Percentiles rank a stretch among this genome's conserved stretches.
Evolutionary conservation across 2,329 filamentous ascomycete species (phyloP).

Genomic region (Epichloe sibirici): DNA sequence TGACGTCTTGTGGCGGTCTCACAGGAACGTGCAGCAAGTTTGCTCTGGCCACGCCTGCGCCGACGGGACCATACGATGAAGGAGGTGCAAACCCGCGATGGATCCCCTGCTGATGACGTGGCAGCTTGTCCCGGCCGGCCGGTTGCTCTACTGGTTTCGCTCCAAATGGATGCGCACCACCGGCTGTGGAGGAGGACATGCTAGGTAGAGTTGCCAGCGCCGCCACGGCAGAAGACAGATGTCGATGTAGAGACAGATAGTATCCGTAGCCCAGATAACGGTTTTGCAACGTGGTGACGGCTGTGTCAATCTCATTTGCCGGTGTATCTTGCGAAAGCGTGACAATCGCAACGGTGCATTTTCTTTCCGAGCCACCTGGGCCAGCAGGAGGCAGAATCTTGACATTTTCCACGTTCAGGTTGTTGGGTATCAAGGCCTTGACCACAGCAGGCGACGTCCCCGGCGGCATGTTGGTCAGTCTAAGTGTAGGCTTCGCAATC

Average conservation of each 20-base stretch:
- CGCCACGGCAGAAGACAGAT: constrained; percentile 60
- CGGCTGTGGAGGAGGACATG: constrained; percentile 21
- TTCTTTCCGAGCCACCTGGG: constrained; percentile 47
- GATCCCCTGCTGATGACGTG: constrained; percentile 31
- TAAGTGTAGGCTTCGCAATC: constrained; percentile 49
- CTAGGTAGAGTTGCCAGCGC: constrained; percentile 3
- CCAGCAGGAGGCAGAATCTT: constrained; percentile 46
- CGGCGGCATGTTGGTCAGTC: constrained; percentile 48
- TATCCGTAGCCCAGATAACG: constrained; percentile 77
- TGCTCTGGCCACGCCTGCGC: constrained; percentile 30
- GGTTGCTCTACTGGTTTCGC: constrained; percentile 50
- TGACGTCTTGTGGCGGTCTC: constrained; percentile 63
- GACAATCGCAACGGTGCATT: constrained; percentile 65
- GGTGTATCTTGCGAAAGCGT: constrained; percentile 71
- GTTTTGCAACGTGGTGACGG: constrained; percentile 68
- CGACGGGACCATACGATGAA: constrained; percentile 44
- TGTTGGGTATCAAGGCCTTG: constrained; percentile 45
- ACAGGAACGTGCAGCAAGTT: constrained; percentile 57
- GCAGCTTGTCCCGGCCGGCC: constrained; percentile 14
- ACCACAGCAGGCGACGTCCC: constrained; percentile 46
- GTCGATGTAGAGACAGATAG: constrained; percentile 67
- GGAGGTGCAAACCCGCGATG: constrained; percentile 64
- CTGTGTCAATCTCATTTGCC: constrained; percentile 69
- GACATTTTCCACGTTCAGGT: constrained; percentile 58
- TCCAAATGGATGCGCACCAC: constrained; percentile 59